A percentile compares a stretch with the other conserved stretches of the same genome.
These are phyloP conservation scores for Wallacemonas collosoma DNA, from an alignment of 208 protist species.

Conservation along the genomic window DNA sequence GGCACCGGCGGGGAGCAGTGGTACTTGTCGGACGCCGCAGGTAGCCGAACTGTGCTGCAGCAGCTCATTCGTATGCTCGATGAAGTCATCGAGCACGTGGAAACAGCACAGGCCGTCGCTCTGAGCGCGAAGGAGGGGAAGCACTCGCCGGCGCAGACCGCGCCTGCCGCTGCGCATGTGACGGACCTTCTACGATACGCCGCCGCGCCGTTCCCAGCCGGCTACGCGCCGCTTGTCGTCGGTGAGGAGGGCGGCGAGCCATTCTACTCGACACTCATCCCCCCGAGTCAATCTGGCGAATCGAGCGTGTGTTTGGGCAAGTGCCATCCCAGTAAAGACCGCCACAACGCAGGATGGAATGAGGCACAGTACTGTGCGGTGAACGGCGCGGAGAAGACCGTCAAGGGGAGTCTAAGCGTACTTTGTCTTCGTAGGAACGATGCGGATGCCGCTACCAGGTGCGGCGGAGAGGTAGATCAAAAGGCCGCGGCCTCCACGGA, in stretches of 20 bases:
- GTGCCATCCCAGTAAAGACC: slow-evolving; percentile 28
- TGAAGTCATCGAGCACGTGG: slow-evolving; percentile 41
- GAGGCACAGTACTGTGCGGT: slow-evolving; percentile 31
- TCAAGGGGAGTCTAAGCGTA: slow-evolving; percentile 34
- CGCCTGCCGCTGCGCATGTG: not conserved
- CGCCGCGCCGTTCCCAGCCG: slow-evolving; percentile 27
- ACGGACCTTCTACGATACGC: slow-evolving; percentile 25
- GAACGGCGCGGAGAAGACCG: slow-evolving; percentile 32
- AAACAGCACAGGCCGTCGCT: slow-evolving; percentile 25
- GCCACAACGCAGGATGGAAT: slow-evolving; percentile 31
- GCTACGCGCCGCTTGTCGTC: slow-evolving; percentile 35
- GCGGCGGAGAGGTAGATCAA: too few species aligned
- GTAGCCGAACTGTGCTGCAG: slow-evolving; percentile 46
- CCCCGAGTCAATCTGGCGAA: not conserved
- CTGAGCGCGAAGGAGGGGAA: slow-evolving; percentile 20
- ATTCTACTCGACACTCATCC: slow-evolving; percentile 45
- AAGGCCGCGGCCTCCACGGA: not conserved
- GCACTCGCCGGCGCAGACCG: not conserved
- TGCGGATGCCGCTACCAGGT: not conserved
- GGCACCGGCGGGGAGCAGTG: slow-evolving; percentile 53
- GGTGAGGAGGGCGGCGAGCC: slow-evolving; percentile 33
- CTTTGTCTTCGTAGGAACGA: slow-evolving; percentile 39
- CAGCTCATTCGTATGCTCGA: slow-evolving; percentile 42
- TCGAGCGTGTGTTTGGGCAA: slow-evolving; percentile 43
- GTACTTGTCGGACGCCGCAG: slow-evolving; percentile 57